Conservation (phyloP, 1,284 basidiomycete genomes). For the Leccinum pachyderme region DNA sequence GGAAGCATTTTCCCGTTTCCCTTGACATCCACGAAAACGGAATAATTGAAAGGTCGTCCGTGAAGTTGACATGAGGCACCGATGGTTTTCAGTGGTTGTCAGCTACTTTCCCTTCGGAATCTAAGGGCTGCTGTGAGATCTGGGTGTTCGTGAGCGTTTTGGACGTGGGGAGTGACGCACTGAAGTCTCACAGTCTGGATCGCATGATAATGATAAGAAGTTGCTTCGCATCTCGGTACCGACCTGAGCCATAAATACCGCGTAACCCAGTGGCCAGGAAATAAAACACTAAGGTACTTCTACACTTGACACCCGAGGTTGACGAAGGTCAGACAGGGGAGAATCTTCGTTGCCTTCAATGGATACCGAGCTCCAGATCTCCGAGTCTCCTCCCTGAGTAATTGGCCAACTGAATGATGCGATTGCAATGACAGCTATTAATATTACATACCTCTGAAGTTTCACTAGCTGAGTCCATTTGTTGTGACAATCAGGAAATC, state of each 20-base stretch:
- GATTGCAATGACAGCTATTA: not conserved
- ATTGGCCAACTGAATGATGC: not conserved
- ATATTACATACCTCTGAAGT: not conserved
- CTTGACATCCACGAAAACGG: slow-evolving; percentile 1
- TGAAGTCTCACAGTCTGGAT: slow-evolving; percentile 1
- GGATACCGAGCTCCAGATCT: not conserved
- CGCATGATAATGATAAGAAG: not conserved
- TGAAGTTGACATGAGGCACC: not conserved
- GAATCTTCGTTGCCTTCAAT: not conserved
- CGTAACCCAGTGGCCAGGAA: not conserved
- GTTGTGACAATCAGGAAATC: not conserved
- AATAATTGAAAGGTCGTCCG: not conserved
- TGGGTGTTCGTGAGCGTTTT: not conserved
- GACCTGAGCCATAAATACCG: not conserved
- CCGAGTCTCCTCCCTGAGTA: not conserved
- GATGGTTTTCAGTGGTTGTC: not conserved
- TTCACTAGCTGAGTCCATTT: not conserved
- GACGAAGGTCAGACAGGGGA: not conserved
- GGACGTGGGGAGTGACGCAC: not conserved
- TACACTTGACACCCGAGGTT: not conserved
- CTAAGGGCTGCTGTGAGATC: not conserved
- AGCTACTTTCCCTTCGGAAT: slow-evolving; percentile 3
- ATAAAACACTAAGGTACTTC: not conserved
- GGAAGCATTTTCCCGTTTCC: not conserved
- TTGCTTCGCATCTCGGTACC: not conserved